These are phyloP conservation scores for Nakazawaea laoshanensis DNA, from an alignment of 805 yeast species.

Conservation along the genomic window DNA sequence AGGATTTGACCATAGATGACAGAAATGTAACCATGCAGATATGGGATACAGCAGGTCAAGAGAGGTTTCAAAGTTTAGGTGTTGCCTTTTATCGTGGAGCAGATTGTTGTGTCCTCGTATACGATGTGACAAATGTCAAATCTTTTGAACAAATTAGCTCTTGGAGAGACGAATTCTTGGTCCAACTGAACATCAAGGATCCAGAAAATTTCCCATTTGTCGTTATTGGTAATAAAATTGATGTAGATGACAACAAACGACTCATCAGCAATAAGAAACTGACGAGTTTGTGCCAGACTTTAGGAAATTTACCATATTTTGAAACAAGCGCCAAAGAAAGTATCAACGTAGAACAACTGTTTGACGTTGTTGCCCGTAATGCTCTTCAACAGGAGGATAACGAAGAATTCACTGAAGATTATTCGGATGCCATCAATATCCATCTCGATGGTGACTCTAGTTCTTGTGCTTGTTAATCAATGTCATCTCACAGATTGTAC, in stretches of 20 bases:
- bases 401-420: conserved; percentile 86
- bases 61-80: conserved; percentile 91
- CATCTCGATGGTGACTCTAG: conserved; percentile 77
- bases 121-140: conserved; percentile 91
- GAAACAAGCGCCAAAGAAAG: conserved; percentile 98
- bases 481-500: no score
- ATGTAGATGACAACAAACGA: conserved; percentile 85
- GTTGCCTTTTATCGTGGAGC: conserved; percentile 98
- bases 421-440: conserved; percentile 92
- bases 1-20: conserved; percentile 81
- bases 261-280: conserved; percentile 52
- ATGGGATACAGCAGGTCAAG: conserved; percentile 99
- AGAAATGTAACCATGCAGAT: conserved; percentile 75
- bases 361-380: conserved; percentile 91
- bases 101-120: conserved; percentile 93
- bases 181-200: conserved; percentile 87
- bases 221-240: conserved; percentile 90
- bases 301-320: conserved; percentile 76
- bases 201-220: conserved; percentile 96
- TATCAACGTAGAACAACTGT: conserved; percentile 90
- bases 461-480: conserved; percentile 66
- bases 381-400: conserved; percentile 94
- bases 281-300: conserved; percentile 29
- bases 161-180: conserved; percentile 93
- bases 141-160: conserved; percentile 81